Evolutionary conservation across 768 basidiomycete species (phyloP).

Genomic region (Macrolepiota dolichaula): DNA sequence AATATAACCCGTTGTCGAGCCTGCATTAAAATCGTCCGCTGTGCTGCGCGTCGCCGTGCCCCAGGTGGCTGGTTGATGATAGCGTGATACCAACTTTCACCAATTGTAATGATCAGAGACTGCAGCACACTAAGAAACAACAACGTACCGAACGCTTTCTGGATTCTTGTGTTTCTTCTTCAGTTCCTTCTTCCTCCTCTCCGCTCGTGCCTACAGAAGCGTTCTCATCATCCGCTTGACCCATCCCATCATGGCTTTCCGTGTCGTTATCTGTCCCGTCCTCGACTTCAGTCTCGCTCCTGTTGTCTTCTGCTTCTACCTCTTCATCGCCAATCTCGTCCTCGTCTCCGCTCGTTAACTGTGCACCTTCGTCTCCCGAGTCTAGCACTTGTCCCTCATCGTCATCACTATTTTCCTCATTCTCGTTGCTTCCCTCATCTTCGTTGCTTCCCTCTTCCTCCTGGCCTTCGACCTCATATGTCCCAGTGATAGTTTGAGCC

Average conservation of each 20-base stretch:
- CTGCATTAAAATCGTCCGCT: no score
- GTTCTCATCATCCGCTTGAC: neutral
- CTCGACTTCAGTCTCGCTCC: neutral
- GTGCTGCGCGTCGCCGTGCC: no score
- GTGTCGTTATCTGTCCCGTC: neutral
- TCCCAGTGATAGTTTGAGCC: constrained; percentile 18
- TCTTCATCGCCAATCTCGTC: neutral
- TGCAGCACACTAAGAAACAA: no score
- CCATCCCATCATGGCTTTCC: neutral
- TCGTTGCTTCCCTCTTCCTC: constrained; percentile 8
- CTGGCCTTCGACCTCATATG: constrained; percentile 14
- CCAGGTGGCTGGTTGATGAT: no score
- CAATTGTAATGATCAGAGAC: no score
- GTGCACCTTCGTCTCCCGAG: neutral
- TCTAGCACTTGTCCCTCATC: neutral
- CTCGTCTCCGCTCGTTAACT: neutral
- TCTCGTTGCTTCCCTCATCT: neutral
- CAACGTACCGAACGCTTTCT: no score
- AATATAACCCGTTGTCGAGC: no score
- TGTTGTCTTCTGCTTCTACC: neutral
- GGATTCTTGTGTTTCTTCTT: no score
- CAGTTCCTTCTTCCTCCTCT: neutral
- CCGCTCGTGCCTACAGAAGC: neutral
- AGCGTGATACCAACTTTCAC: no score
- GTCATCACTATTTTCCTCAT: neutral